phyloP scores from a whole-genome alignment of 2,329 filamentous ascomycete species.

The Bipolaris bicolor region DNA sequence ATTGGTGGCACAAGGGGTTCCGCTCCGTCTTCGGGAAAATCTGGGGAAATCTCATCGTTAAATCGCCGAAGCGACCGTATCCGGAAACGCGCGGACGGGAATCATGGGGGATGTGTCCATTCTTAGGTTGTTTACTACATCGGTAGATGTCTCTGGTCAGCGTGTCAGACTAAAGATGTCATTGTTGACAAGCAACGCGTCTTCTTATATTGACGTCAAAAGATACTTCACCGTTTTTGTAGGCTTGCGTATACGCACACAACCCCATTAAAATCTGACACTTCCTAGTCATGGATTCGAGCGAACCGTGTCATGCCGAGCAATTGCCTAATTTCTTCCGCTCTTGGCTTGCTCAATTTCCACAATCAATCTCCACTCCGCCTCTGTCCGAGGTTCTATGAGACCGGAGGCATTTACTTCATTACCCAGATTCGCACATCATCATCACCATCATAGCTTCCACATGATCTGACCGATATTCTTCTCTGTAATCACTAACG shows the following conservation, averaged over 20 bases:
- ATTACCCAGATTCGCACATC: neutral
- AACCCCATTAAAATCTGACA: no score
- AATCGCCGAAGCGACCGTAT: neutral
- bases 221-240: neutral
- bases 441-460: neutral
- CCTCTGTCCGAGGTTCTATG: neutral
- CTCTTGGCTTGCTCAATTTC: neutral
- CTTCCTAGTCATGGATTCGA: neutral
- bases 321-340: neutral
- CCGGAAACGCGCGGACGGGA: neutral
- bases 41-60: conserved; percentile 5
- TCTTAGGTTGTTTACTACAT: neutral
- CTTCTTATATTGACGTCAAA: no score
- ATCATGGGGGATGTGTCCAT: neutral
- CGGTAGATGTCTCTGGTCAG: neutral
- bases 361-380: neutral
- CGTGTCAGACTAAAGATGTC: neutral
- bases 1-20: conserved; percentile 16
- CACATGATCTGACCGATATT: neutral
- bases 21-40: conserved; percentile 11
- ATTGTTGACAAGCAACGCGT: neutral
- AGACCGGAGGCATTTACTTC: no score
- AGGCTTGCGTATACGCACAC: neutral
- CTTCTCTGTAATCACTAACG: neutral
- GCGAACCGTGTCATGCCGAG: neutral